A percentile compares a stretch with the other conserved stretches of the same genome.
phyloP scores from a whole-genome alignment of 108 stramenopile species.

The Nitzschia sp. region DNA sequence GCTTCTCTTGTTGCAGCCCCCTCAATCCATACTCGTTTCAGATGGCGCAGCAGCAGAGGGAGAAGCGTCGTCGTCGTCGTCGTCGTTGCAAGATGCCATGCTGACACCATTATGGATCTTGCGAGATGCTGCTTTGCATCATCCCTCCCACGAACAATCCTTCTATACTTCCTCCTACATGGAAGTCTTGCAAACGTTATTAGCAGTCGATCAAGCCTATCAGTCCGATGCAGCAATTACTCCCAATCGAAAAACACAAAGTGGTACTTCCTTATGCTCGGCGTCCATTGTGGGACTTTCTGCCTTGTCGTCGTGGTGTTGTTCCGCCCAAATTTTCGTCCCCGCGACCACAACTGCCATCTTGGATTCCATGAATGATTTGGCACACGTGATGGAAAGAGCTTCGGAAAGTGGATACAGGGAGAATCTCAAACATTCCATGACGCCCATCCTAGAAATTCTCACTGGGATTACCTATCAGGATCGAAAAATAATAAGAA shows the following conservation, averaged over 20 bases:
- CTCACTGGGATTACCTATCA: conserved; percentile 23
- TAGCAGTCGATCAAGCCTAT: conserved; percentile 40
- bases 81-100: conserved; percentile 14
- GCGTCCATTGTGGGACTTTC: conserved; percentile 46
- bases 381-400: conserved; percentile 30
- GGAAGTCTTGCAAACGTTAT: conserved; percentile 31
- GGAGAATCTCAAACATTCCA: conserved; percentile 11
- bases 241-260: not conserved
- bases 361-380: conserved; percentile 34
- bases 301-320: conserved; percentile 39
- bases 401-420: conserved; percentile 6
- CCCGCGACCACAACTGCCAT: conserved; percentile 12
- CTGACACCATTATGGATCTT: conserved; percentile 41
- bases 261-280: conserved; percentile 11
- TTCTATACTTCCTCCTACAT: conserved; percentile 21
- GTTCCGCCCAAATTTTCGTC: not conserved
- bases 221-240: no score
- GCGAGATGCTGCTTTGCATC: conserved; percentile 34
- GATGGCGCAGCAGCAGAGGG: no score
- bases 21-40: not conserved
- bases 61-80: not conserved
- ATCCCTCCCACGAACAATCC: conserved; percentile 2
- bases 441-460: conserved; percentile 30
- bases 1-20: conserved; percentile 24
- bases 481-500: no score